Percentiles rank a stretch among this genome's conserved stretches.
Evolutionary conservation across 2,329 filamentous ascomycete genomes (phyloP).

Genomic region (Fusarium hostae): DNA sequence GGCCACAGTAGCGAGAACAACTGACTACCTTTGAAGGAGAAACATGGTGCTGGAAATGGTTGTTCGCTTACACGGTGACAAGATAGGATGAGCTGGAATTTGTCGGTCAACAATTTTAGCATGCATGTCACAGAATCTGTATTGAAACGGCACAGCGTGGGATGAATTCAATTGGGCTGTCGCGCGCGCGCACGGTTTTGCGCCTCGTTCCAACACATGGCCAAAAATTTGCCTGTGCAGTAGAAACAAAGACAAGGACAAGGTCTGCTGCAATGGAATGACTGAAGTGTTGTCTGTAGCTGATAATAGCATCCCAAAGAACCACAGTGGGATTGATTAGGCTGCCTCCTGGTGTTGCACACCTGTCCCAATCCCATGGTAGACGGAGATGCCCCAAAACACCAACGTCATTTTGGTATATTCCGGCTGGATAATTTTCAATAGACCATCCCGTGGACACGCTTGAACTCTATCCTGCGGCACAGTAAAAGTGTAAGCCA

Average conservation of each 20-base stretch:
- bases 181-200: constrained; percentile 12
- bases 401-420: constrained; percentile 11
- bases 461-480: constrained; percentile 24
- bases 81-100: not conserved
- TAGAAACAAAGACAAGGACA: constrained; percentile 1
- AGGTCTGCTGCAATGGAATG: not conserved
- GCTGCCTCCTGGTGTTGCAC: not conserved
- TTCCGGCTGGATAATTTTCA: not conserved
- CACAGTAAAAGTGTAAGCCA: constrained; percentile 10
- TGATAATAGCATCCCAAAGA: not conserved
- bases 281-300: not conserved
- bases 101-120: constrained; percentile 14
- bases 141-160: constrained; percentile 22
- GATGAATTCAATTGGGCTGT: constrained; percentile 12
- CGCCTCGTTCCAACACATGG: constrained; percentile 5
- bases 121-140: constrained; percentile 12
- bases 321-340: not conserved
- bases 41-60: not conserved
- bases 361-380: not conserved
- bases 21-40: not conserved
- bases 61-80: not conserved
- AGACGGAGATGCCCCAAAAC: not conserved
- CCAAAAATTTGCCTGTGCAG: not conserved
- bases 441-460: not conserved
- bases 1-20: constrained; percentile 1